Base-by-base conservation (phyloP, 75 land plant species). In the Selaginella tamariscina region DNA sequence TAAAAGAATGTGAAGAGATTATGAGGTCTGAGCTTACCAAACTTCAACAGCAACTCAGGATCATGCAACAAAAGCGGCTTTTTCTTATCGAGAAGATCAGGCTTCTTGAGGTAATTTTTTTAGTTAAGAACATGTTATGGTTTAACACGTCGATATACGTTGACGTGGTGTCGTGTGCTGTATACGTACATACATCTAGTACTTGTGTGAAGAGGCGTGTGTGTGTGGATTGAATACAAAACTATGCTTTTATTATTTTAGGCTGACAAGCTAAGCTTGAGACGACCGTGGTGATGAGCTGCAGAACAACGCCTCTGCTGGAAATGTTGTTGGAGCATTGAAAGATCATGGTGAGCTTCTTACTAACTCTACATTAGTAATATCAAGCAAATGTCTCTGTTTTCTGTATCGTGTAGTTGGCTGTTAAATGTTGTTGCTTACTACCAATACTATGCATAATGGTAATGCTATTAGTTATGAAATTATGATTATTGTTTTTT, bases 251-350 rank as follows among this genome's bases (percentile, higher is more conserved):
- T 1, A 28, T 22, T 2, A 64, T 30, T 74, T 54, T 56, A 82
- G 84, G 77, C 79, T 65, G 84, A 82, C 78, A 86, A 86, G 30
- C 77, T 86, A 32, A 86, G 65, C 69, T 86, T 65, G 89, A 86
- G 77, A 82, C 83, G 75, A 84, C 84, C 1, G 81, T 86, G 21
- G 84, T 86, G 89, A 86, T 74, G 87, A 86, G 79, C 84, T 86
- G 59, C 89, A 84, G 66, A 72, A 70, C 67, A 73, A 59, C 1
- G 65, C 33, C 20, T 30, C 30, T 56, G 70, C 59, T 21, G 64
- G 11, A 1, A 20, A 54, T 54, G 71, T 32, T 20, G 30, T 70
- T 24, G 71, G 66, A 5, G 27, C 30, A 30, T 59, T 59, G 62
- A 59, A 59, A 59, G 62, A 59, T n/a, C 62, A 59, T n/a, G 62